A percentile compares a stretch with the other conserved stretches of the same genome.
phyloP scores from a whole-genome alignment of 257 asterid genomes.

The Henckelia pumila region DNA sequence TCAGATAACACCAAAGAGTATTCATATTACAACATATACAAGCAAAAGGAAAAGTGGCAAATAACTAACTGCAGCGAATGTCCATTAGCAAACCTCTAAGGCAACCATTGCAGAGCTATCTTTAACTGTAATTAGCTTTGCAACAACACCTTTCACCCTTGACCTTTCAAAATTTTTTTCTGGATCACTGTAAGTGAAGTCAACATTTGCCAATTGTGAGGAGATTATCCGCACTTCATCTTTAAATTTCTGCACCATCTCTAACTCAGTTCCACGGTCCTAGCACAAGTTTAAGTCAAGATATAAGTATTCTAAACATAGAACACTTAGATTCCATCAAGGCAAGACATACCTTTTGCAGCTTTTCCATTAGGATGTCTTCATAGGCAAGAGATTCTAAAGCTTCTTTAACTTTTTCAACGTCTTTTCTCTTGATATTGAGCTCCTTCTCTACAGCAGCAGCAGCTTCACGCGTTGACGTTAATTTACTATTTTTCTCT shows the following conservation, averaged over 20 bases:
- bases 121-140: constrained; percentile 86
- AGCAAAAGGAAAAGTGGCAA: constrained; percentile 17
- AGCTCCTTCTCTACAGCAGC: constrained; percentile 68
- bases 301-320: constrained; percentile 16
- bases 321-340: constrained; percentile 12
- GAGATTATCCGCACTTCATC: constrained; percentile 72
- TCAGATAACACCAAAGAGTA: constrained; percentile 22
- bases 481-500: constrained; percentile 59
- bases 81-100: constrained; percentile 60
- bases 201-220: constrained; percentile 70
- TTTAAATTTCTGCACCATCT: constrained; percentile 68
- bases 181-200: constrained; percentile 73
- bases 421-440: constrained; percentile 51
- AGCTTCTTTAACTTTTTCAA: constrained; percentile 58
- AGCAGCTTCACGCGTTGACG: constrained; percentile 76
- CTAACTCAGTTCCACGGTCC: constrained; percentile 72
- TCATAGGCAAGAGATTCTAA: constrained; percentile 69
- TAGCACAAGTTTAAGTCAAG: constrained; percentile 32
- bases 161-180: constrained; percentile 77
- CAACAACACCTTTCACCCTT: constrained; percentile 96
- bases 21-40: constrained; percentile 15
- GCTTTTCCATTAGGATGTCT: constrained; percentile 76
- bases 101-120: constrained; percentile 82
- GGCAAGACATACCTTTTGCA: constrained; percentile 60
- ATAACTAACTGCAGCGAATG: constrained; percentile 15